Percentiles rank a stretch among this genome's conserved stretches.
Conservation (phyloP, 2,329 filamentous ascomycete species). For the Xylariaceae sp. region DNA sequence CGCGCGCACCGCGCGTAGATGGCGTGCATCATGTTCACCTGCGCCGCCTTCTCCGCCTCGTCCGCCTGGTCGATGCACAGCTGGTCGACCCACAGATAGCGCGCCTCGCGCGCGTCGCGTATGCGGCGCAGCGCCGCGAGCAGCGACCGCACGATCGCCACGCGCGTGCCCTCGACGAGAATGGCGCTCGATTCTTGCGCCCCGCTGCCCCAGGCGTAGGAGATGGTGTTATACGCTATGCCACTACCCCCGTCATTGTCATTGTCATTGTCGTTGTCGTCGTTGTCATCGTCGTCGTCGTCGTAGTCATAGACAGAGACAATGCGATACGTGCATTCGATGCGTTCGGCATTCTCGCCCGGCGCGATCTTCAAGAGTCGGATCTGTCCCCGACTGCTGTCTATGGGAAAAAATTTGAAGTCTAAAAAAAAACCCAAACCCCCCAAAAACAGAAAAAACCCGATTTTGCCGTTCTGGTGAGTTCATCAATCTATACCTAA, state of each 20-base stretch:
- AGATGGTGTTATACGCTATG: conserved; percentile 14
- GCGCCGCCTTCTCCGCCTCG: conserved; percentile 21
- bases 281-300: too few relatives aligned
- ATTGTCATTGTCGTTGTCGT: too few relatives aligned
- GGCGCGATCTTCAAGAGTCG: conserved; percentile 15
- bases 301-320: neutral
- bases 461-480: too few relatives aligned
- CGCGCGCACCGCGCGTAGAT: conserved; percentile 20
- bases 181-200: neutral
- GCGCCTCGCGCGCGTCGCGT: conserved; percentile 6
- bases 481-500: too few relatives aligned
- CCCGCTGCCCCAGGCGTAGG: conserved; percentile 17
- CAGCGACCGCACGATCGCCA: conserved; percentile 14
- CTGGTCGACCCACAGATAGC: conserved; percentile 23
- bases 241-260: neutral
- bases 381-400: conserved; percentile 12
- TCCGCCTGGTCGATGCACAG: conserved; percentile 29
- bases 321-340: conserved; percentile 11
- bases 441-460: too few relatives aligned
- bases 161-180: conserved; percentile 7
- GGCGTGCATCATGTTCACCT: conserved; percentile 25
- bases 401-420: conserved; percentile 9
- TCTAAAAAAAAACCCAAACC: neutral
- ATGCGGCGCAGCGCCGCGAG: conserved; percentile 9
- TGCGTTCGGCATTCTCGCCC: conserved; percentile 5